A percentile compares a stretch with the other conserved stretches of the same genome.
Conservation (phyloP, 306 rosid species). For the Purshia tridentata region DNA sequence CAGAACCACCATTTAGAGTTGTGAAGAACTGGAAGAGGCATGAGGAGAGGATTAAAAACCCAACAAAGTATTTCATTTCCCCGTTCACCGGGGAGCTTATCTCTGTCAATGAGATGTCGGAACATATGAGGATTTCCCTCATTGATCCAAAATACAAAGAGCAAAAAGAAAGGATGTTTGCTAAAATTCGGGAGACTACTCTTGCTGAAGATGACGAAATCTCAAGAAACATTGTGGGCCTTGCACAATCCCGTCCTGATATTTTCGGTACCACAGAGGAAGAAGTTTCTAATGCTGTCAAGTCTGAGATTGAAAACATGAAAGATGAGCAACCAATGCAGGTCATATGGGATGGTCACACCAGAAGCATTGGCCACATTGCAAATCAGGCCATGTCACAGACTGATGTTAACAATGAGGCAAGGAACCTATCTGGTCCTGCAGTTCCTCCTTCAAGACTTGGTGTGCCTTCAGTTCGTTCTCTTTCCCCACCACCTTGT, state of each 20-base stretch:
- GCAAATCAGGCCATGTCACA: constrained; percentile 96
- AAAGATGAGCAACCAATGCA: constrained; percentile 95
- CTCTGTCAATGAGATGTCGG: constrained; percentile 89
- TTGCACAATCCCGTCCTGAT: constrained; percentile 94
- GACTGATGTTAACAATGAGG: constrained; percentile 51
- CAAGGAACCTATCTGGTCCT: constrained; percentile 76
- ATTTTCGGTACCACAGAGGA: constrained; percentile 96
- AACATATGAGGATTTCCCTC: constrained; percentile 93
- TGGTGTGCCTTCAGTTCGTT: constrained; percentile 75
- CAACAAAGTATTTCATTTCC: constrained; percentile 78
- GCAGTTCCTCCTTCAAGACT: constrained; percentile 90
- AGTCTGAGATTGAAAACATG: constrained; percentile 95
- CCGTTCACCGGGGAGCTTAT: constrained; percentile 93
- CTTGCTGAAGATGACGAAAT: constrained; percentile 93
- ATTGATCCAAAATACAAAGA: constrained; percentile 97
- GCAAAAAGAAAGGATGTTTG: constrained; percentile 95
- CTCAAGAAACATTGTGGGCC: constrained; percentile 81
- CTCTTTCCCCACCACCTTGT: constrained; percentile 91
- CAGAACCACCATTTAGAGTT: constrained; percentile 87
- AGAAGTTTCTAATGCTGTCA: constrained; percentile 96
- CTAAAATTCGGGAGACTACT: constrained; percentile 95
- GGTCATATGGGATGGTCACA: constrained; percentile 99
- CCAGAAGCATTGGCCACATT: constrained; percentile 92
- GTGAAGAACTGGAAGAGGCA: constrained; percentile 99
- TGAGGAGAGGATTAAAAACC: constrained; percentile 81